Conservation (phyloP, 2,329 filamentous ascomycete species). For the Beauveria scarabaeidicola region DNA sequence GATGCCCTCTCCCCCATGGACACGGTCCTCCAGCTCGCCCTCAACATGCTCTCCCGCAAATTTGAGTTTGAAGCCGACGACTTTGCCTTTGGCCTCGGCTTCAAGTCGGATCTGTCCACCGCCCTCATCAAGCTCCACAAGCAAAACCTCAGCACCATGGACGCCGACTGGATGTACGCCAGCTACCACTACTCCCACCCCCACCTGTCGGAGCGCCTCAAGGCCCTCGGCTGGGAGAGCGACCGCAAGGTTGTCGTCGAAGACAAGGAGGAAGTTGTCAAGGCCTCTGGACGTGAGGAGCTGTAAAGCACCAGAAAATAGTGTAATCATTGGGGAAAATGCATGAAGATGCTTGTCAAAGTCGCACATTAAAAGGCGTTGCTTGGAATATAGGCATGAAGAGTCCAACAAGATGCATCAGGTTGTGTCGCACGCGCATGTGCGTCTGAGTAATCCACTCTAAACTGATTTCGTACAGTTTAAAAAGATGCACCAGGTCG, state of each 20-base stretch:
- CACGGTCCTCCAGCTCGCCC: constrained; percentile 83
- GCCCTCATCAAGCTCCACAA: constrained; percentile 96
- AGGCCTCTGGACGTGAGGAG: constrained; percentile 66
- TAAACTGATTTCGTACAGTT: too few relatives aligned
- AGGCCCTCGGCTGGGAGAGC: constrained; percentile 81
- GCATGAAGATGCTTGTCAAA: neutral
- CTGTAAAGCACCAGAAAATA: constrained; percentile 36
- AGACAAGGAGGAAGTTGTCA: constrained; percentile 43
- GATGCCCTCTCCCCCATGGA: constrained; percentile 94
- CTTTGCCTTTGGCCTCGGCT: constrained; percentile 80
- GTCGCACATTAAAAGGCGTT: neutral
- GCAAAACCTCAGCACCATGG: constrained; percentile 97
- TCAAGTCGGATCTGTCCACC: constrained; percentile 70
- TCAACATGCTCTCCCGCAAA: constrained; percentile 90
- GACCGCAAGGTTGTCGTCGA: constrained; percentile 33
- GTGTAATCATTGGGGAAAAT: neutral
- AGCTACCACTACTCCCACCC: constrained; percentile 98
- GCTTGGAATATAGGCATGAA: neutral
- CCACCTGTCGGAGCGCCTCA: constrained; percentile 85
- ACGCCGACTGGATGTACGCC: constrained; percentile 96
- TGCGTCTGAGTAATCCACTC: too few relatives aligned
- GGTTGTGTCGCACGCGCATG: too few relatives aligned
- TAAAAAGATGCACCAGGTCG: too few relatives aligned
- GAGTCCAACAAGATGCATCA: neutral
- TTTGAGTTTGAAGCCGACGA: constrained; percentile 95